Conservation (phyloP, 768 basidiomycete species). For the Tremella fuciformis region DNA sequence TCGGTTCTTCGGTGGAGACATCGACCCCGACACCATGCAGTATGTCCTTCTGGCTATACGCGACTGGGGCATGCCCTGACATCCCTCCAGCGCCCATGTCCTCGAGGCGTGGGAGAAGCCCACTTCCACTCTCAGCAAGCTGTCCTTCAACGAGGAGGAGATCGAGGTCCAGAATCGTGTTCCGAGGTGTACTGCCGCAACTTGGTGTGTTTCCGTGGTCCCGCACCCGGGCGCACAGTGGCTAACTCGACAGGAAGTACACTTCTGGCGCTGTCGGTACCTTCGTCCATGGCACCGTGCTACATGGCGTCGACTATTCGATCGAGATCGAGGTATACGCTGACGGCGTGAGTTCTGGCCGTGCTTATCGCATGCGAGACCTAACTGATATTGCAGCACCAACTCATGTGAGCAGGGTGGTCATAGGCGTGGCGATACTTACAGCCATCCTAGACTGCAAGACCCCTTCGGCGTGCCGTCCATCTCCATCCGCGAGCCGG, state of each 20-base stretch:
- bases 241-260: conserved; percentile 63
- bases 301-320: conserved; percentile 88
- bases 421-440: too few species aligned
- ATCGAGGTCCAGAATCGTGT: conserved; percentile 83
- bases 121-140: conserved; percentile 70
- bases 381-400: background rate
- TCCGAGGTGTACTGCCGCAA: conserved; percentile 88
- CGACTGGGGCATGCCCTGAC: too few species aligned
- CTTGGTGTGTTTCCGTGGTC: conserved; percentile 62
- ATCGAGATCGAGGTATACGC: conserved; percentile 91
- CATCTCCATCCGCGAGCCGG: conserved; percentile 66
- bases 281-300: conserved; percentile 78
- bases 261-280: conserved; percentile 88
- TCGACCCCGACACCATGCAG: conserved; percentile 63
- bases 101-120: conserved; percentile 88
- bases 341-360: conserved; percentile 61
- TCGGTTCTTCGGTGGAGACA: conserved; percentile 92
- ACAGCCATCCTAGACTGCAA: conserved; percentile 36
- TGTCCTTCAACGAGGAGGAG: conserved; percentile 74
- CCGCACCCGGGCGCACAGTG: background rate
- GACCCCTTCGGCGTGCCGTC: conserved; percentile 91
- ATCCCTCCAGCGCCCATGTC: conserved; percentile 62
- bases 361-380: background rate
- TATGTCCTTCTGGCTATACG: conserved; percentile 47
- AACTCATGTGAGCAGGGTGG: background rate